Evolutionary conservation across 805 yeast species (phyloP).

Genomic region (Myxozyma geophila): DNA sequence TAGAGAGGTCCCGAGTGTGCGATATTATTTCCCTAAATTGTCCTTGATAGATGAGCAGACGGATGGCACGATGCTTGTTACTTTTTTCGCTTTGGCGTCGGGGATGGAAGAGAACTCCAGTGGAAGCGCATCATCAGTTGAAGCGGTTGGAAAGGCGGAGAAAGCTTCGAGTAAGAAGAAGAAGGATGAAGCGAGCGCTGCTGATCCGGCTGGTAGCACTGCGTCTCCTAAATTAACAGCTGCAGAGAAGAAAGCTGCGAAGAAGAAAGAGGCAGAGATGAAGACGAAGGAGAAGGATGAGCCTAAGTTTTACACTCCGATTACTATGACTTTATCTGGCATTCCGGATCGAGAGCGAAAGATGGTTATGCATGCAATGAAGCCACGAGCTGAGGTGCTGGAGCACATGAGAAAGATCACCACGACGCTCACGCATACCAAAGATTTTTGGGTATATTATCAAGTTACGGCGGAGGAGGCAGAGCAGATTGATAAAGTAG

Average conservation of each 20-base stretch:
- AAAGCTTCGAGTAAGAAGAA: not conserved
- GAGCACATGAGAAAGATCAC: constrained; percentile 65
- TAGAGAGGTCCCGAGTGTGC: constrained; percentile 64
- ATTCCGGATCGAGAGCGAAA: constrained; percentile 69
- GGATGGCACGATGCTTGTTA: constrained; percentile 19
- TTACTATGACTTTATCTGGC: constrained; percentile 67
- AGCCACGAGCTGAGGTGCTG: constrained; percentile 59
- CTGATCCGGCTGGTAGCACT: not conserved
- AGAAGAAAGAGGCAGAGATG: constrained; percentile 34
- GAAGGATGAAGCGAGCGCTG: constrained; percentile 14
- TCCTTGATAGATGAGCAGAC: constrained; percentile 66
- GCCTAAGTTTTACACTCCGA: constrained; percentile 51
- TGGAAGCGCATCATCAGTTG: not conserved
- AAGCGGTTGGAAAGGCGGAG: not conserved
- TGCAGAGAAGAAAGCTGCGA: constrained; percentile 36
- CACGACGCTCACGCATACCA: constrained; percentile 61
- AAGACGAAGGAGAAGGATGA: not conserved
- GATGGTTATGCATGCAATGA: constrained; percentile 67
- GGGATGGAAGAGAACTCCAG: not conserved
- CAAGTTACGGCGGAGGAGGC: constrained; percentile 54
- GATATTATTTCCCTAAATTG: constrained; percentile 77
- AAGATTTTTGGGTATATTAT: constrained; percentile 77
- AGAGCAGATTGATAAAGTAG: constrained; percentile 39
- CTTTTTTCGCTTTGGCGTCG: constrained; percentile 8
- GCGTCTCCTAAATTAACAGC: not conserved